Evolutionary conservation across 2,329 filamentous ascomycete species (phyloP).

Genomic region (Thielaviopsis euricoi): DNA sequence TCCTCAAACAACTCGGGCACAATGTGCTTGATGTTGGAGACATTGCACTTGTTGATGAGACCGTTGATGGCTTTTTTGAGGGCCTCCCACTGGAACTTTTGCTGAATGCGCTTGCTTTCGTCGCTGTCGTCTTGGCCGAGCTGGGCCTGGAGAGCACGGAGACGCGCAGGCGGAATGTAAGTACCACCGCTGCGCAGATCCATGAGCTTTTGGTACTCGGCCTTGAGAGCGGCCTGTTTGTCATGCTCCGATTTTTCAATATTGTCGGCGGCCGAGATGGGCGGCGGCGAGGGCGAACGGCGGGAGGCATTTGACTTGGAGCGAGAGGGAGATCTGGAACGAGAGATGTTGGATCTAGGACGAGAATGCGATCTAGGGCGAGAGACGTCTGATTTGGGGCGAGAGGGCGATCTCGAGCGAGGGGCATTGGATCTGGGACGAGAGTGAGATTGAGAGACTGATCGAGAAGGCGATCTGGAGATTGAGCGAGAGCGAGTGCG

Average conservation of each 20-base stretch:
- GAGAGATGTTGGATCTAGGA: too few species aligned
- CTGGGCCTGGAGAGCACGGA: slow-evolving; percentile 84
- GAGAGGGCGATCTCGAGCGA: too few species aligned
- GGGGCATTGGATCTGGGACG: too few species aligned
- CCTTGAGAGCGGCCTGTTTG: slow-evolving; percentile 76
- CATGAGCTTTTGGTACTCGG: slow-evolving; percentile 83
- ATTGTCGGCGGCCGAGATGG: slow-evolving; percentile 12
- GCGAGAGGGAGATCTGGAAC: slow-evolving; percentile 10
- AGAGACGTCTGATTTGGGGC: slow-evolving; percentile 7
- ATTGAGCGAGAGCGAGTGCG: slow-evolving; percentile 17
- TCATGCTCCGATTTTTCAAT: slow-evolving; percentile 52
- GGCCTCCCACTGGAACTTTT: slow-evolving; percentile 55
- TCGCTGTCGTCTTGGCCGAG: slow-evolving; percentile 94
- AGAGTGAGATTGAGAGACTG: background rate
- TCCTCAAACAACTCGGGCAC: slow-evolving; percentile 91
- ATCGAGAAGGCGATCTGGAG: slow-evolving; percentile 13
- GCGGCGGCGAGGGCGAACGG: slow-evolving; percentile 15
- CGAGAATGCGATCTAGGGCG: slow-evolving; percentile 1
- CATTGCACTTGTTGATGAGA: slow-evolving; percentile 97
- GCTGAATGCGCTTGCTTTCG: slow-evolving; percentile 93
- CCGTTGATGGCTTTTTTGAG: slow-evolving; percentile 98
- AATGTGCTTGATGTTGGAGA: slow-evolving; percentile 93
- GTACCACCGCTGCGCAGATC: slow-evolving; percentile 89
- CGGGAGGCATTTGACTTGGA: slow-evolving; percentile 28
- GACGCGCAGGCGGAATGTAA: slow-evolving; percentile 82